Conservation (phyloP, 768 basidiomycete species). For the Mrakia gelida region DNA sequence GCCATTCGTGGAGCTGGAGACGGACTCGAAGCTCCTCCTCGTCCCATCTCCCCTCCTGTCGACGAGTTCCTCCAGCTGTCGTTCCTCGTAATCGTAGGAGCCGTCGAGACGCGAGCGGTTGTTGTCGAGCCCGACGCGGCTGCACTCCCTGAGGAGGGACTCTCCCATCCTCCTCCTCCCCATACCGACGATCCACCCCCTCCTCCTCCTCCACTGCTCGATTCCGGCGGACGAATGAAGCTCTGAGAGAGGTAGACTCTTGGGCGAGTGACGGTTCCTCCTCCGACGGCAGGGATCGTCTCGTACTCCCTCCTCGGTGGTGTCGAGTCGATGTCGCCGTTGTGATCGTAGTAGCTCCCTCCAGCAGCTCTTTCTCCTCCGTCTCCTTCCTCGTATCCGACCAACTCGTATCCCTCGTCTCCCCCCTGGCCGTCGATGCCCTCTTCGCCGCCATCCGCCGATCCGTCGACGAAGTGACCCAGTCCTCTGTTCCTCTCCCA, state of each 20-base stretch:
- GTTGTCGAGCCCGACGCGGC: slow-evolving; percentile 19
- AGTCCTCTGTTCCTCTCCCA: slow-evolving; percentile 50
- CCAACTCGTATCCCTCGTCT: slow-evolving; percentile 47
- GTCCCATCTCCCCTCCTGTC: not conserved
- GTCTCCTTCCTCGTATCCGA: slow-evolving; percentile 16
- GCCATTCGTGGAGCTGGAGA: not conserved
- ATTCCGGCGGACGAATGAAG: slow-evolving; percentile 9
- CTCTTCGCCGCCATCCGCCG: slow-evolving; percentile 16
- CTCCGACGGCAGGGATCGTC: slow-evolving; percentile 85
- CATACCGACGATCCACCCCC: not conserved
- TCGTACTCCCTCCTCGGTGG: slow-evolving; percentile 59
- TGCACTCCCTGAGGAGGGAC: slow-evolving; percentile 7
- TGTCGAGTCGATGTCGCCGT: slow-evolving; percentile 7
- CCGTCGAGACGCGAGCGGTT: not conserved
- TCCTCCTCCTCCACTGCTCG: not conserved
- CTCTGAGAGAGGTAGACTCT: slow-evolving; percentile 17
- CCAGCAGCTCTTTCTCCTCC: not conserved
- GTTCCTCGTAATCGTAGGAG: not conserved
- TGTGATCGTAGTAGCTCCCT: not conserved
- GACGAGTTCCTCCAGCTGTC: not conserved
- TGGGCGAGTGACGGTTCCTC: slow-evolving; percentile 59
- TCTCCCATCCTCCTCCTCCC: slow-evolving; percentile 7
- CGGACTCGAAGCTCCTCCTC: not conserved
- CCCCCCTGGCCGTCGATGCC: slow-evolving; percentile 48
- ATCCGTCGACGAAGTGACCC: slow-evolving; percentile 36